phyloP scores from a whole-genome alignment of 2,329 filamentous ascomycete species.

The Paramyrothecium sp. region DNA sequence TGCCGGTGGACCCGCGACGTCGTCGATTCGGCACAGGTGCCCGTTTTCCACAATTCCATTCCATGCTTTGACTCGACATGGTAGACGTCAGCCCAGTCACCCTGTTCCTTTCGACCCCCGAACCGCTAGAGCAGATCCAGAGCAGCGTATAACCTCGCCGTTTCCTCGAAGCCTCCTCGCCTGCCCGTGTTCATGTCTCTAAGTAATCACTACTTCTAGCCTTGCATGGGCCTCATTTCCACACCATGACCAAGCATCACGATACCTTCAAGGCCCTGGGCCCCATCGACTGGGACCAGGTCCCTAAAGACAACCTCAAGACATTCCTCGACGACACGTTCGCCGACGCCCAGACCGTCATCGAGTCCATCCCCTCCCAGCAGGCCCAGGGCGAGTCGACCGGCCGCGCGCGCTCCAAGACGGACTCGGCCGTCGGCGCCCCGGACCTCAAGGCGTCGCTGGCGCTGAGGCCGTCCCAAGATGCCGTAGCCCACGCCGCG shows the following conservation, averaged over 20 bases:
- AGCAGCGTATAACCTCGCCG: too few relatives aligned
- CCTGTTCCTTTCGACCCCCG: neutral
- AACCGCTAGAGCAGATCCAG: too few relatives aligned
- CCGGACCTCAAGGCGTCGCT: slow-evolving; percentile 51
- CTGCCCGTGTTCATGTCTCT: too few relatives aligned
- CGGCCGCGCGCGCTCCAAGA: slow-evolving; percentile 52
- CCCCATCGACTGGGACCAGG: slow-evolving; percentile 51
- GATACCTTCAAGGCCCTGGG: slow-evolving; percentile 56
- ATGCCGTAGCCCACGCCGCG: slow-evolving; percentile 45
- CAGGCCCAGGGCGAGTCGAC: slow-evolving; percentile 30
- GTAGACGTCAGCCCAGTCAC: neutral
- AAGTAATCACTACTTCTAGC: too few relatives aligned
- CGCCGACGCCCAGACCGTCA: slow-evolving; percentile 64
- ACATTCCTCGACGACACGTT: slow-evolving; percentile 61
- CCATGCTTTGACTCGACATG: neutral
- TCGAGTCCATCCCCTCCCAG: slow-evolving; percentile 70
- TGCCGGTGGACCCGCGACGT: slow-evolving; percentile 13
- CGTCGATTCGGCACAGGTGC: neutral
- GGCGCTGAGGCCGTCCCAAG: slow-evolving; percentile 35
- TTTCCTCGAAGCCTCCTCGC: too few relatives aligned
- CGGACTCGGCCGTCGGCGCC: slow-evolving; percentile 50
- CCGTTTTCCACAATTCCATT: slow-evolving; percentile 3
- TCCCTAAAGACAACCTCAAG: slow-evolving; percentile 46
- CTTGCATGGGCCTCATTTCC: too few relatives aligned
- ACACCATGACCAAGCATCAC: slow-evolving; percentile 54